phyloP scores from a whole-genome alignment of 371 early-diverging fungal species.

The Cokeromyces recurvatus region DNA sequence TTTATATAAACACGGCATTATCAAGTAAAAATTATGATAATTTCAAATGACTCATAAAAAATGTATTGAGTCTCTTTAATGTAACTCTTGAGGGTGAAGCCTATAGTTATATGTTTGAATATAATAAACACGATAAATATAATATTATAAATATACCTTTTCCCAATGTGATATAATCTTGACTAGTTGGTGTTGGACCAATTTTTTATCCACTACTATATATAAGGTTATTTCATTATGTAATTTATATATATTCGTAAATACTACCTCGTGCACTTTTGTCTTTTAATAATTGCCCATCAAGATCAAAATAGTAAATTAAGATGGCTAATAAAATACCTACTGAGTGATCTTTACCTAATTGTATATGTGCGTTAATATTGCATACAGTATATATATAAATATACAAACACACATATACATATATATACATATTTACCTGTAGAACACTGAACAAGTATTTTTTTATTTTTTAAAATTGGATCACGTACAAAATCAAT shows the following conservation, averaged over 20 bases:
- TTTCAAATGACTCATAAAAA: conserved; percentile 52
- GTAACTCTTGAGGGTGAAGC: conserved; percentile 56
- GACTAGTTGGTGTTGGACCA: conserved; percentile 61
- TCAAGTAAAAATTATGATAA: background rate
- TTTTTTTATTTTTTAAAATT: conserved; percentile 18
- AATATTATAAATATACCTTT: background rate
- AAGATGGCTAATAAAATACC: conserved; percentile 71
- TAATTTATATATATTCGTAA: too few species aligned
- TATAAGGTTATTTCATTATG: too few species aligned
- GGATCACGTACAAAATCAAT: conserved; percentile 40
- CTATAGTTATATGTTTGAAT: conserved; percentile 7
- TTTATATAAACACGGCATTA: too few species aligned
- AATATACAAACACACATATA: too few species aligned
- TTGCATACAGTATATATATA: too few species aligned
- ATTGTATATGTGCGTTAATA: background rate
- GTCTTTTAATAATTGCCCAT: conserved; percentile 18
- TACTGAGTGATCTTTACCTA: conserved; percentile 68
- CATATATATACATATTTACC: conserved; percentile 14
- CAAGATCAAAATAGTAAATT: conserved; percentile 47
- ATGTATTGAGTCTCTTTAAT: conserved; percentile 60
- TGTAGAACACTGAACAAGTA: conserved; percentile 55
- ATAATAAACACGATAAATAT: too few species aligned
- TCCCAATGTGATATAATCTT: conserved; percentile 48
- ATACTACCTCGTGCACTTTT: conserved; percentile 13
- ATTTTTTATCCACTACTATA: conserved; percentile 55